phyloP scores from a whole-genome alignment of 2,329 filamentous ascomycete species.

The Neonectria sp. region DNA sequence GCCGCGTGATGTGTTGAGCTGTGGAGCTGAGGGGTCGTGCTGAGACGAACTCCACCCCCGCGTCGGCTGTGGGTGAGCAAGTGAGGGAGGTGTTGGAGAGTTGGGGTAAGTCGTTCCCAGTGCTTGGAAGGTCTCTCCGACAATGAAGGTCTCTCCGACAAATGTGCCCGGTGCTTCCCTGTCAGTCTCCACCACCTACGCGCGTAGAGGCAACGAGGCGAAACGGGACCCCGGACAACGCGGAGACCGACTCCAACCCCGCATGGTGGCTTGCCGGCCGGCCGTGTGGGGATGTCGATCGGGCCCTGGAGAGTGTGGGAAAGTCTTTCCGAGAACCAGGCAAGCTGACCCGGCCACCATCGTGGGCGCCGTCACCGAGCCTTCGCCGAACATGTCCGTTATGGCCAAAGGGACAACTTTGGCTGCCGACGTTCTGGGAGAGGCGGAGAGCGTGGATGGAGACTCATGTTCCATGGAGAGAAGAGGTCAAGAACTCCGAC shows the following conservation, averaged over 20 bases:
- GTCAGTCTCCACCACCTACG: too few species aligned
- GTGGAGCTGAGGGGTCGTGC: constrained; percentile 11
- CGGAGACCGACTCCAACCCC: constrained; percentile 8
- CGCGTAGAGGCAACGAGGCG: not conserved
- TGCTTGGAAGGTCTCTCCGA: constrained; percentile 23
- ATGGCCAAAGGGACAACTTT: constrained; percentile 10
- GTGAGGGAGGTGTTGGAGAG: not conserved
- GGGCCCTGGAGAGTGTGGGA: not conserved
- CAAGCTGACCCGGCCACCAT: constrained; percentile 10
- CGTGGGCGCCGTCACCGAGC: not conserved
- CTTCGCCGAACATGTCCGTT: constrained; percentile 12
- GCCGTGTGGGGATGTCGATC: too few species aligned
- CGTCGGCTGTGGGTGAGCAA: not conserved
- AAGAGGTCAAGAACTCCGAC: not conserved
- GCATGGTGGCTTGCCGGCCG: not conserved
- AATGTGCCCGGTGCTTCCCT: too few species aligned
- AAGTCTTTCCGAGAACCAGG: constrained; percentile 21
- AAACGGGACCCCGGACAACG: not conserved
- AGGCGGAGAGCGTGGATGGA: constrained; percentile 20
- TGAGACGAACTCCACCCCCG: constrained; percentile 15
- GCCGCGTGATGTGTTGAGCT: not conserved
- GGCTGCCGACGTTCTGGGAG: not conserved
- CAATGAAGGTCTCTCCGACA: too few species aligned
- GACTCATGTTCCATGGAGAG: not conserved
- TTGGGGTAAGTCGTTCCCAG: constrained; percentile 25